Conservation (phyloP, 2,329 filamentous ascomycete species). For the Talaromyces islandicus region DNA sequence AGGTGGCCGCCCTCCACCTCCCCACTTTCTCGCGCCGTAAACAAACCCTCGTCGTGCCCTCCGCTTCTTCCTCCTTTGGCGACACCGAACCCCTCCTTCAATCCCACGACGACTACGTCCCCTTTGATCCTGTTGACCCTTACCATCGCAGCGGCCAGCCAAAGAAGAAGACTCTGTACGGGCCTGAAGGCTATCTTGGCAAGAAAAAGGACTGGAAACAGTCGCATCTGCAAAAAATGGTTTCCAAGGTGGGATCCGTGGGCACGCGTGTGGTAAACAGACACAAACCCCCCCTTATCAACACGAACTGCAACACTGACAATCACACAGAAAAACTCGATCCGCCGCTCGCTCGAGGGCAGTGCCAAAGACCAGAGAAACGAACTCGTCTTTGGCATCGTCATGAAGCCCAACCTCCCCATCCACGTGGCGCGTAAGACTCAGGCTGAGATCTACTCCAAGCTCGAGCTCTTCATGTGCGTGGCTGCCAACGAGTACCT, state of each 20-base stretch:
- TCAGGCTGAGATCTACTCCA: conserved; percentile 40
- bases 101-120: neutral
- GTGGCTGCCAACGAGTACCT: conserved; percentile 41
- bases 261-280: conserved; percentile 6
- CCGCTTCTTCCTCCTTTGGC: neutral
- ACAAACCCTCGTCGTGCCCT: neutral
- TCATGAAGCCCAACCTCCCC: conserved; percentile 21
- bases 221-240: conserved; percentile 4
- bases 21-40: neutral
- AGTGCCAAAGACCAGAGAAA: conserved; percentile 6
- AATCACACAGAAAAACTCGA: neutral
- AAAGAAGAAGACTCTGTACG: conserved; percentile 10
- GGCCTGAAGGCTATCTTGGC: conserved; percentile 8
- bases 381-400: conserved; percentile 12
- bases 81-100: neutral
- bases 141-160: conserved; percentile 10
- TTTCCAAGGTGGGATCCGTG: conserved; percentile 3
- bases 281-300: neutral
- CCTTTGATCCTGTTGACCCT: conserved; percentile 9
- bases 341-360: conserved; percentile 4
- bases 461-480: conserved; percentile 42
- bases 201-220: conserved; percentile 9
- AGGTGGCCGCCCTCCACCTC: conserved; percentile 6
- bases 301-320: neutral
- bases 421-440: conserved; percentile 35